phyloP scores from a whole-genome alignment of 176 grass and related monocot species.

The Triticum dicoccoides region DNA sequence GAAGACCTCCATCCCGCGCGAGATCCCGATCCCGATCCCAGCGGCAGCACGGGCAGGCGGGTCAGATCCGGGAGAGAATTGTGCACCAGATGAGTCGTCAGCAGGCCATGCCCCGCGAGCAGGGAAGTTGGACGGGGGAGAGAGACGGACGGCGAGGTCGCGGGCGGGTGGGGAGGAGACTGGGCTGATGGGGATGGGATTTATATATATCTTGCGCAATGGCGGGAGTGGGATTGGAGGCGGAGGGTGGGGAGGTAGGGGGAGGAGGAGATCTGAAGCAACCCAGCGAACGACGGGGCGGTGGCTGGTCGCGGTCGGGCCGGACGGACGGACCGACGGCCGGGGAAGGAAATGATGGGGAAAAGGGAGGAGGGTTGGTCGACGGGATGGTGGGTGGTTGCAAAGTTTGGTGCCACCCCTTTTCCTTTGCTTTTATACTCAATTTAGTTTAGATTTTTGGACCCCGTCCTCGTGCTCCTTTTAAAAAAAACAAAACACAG shows the following conservation, averaged over 20 bases:
- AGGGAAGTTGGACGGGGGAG: background rate
- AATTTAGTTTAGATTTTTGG: background rate
- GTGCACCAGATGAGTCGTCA: background rate
- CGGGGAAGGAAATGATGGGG: background rate
- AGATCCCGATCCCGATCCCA: background rate
- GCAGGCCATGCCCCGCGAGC: background rate
- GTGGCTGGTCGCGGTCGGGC: constrained; percentile 47
- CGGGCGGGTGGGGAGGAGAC: background rate
- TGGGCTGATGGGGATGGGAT: constrained; percentile 8
- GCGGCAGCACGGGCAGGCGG: background rate
- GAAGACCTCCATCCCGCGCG: constrained; percentile 52
- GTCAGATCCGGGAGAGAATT: constrained; percentile 14
- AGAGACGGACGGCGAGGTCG: background rate
- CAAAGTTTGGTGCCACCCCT: constrained; percentile 4
- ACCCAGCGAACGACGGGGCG: background rate
- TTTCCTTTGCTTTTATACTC: background rate
- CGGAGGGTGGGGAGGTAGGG: background rate
- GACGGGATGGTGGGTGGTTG: constrained; percentile 5
- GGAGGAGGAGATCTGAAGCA: constrained; percentile 58
- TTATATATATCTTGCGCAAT: constrained; percentile 6
- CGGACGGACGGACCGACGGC: background rate
- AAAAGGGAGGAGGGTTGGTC: background rate
- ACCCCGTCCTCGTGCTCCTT: background rate
- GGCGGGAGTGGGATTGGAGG: constrained; percentile 1
- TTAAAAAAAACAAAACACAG: too few species aligned